Conservation (phyloP, 257 asterid genomes). For the Asclepias syriaca region DNA sequence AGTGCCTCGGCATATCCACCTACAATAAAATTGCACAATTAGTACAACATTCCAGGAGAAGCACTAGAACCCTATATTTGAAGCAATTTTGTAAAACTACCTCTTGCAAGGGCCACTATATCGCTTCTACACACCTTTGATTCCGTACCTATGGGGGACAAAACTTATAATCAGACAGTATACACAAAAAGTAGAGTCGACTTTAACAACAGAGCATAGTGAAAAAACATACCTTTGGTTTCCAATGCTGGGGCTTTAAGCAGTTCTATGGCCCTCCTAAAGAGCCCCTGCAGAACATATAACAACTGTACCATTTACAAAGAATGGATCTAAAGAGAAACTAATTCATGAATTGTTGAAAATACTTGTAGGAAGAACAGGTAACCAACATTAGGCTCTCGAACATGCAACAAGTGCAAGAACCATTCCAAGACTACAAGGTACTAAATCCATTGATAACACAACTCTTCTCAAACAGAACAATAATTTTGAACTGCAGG, state of each 20-base stretch:
- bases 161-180: neutral
- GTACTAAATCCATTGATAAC: neutral
- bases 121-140: slow-evolving; percentile 43
- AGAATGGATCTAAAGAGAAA: neutral
- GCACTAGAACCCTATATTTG: neutral
- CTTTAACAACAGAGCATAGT: neutral
- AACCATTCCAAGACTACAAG: neutral
- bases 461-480: neutral
- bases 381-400: neutral
- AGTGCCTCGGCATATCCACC: slow-evolving; percentile 92
- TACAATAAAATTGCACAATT: slow-evolving; percentile 24
- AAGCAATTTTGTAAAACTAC: slow-evolving; percentile 24
- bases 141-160: slow-evolving; percentile 30
- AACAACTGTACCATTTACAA: slow-evolving; percentile 6
- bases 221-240: slow-evolving; percentile 36
- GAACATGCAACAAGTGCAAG: neutral
- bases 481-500: neutral
- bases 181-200: neutral
- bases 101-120: slow-evolving; percentile 79
- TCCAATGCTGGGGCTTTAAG: slow-evolving; percentile 80
- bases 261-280: slow-evolving; percentile 77
- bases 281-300: slow-evolving; percentile 67
- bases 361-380: neutral
- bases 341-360: neutral
- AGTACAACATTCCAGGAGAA: neutral